These are phyloP conservation scores for Tetracladium maxilliforme DNA, from an alignment of 2,329 filamentous ascomycete species.

Conservation along the genomic window DNA sequence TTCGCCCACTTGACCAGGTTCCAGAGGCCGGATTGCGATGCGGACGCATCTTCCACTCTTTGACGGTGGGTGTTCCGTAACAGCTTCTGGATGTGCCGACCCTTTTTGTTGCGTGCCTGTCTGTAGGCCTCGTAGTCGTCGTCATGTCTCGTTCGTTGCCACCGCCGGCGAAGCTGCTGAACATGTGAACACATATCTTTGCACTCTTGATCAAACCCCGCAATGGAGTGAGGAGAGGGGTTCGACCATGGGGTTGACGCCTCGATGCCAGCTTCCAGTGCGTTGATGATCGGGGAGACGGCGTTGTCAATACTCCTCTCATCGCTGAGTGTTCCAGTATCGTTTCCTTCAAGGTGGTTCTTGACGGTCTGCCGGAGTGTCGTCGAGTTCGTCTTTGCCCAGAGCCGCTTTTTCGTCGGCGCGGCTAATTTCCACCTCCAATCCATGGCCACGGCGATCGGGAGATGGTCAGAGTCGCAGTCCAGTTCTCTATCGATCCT, in stretches of 20 bases:
- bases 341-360: constrained; percentile 1
- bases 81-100: constrained; percentile 8
- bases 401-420: too few relatives aligned
- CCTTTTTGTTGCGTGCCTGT: constrained; percentile 8
- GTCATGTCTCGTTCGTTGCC: constrained; percentile 5
- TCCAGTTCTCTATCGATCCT: constrained; percentile 6
- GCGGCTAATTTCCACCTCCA: constrained; percentile 7
- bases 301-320: constrained; percentile 7
- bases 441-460: constrained; percentile 6
- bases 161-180: too few relatives aligned
- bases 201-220: too few relatives aligned
- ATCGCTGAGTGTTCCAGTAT: constrained; percentile 3
- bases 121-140: constrained; percentile 6
- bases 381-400: constrained; percentile 6
- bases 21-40: too few relatives aligned
- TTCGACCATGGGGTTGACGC: too few relatives aligned
- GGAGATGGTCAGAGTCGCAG: constrained; percentile 9
- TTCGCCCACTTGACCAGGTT: constrained; percentile 8
- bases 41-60: constrained; percentile 8
- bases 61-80: constrained; percentile 6
- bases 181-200: too few relatives aligned
- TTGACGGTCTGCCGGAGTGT: constrained; percentile 6
- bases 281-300: constrained; percentile 6
- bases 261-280: constrained; percentile 8
- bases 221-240: too few relatives aligned